Conservation (phyloP, 2,329 filamentous ascomycete genomes). For the Microthyrium microscopicum region DNA sequence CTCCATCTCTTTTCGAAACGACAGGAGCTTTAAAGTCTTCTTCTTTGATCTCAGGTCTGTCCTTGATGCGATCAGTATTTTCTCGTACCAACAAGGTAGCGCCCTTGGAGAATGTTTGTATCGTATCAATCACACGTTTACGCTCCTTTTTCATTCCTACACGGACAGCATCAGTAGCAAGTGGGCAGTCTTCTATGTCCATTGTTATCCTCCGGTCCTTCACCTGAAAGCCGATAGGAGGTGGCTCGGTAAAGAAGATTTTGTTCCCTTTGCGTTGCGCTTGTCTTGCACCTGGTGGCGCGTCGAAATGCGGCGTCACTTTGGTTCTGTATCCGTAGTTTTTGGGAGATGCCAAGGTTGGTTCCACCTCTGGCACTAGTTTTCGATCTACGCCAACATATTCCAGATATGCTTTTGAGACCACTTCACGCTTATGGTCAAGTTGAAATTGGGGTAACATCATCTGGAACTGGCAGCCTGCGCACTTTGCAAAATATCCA, state of each 20-base stretch:
- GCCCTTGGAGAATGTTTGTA: conserved; percentile 57
- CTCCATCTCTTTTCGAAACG: too few relatives aligned
- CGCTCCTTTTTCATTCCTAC: conserved; percentile 65
- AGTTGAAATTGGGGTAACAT: conserved; percentile 78
- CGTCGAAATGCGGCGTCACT: conserved; percentile 89
- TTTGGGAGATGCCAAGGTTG: conserved; percentile 79
- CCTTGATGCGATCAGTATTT: conserved; percentile 54
- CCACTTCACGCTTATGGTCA: conserved; percentile 63
- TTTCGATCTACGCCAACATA: conserved; percentile 71
- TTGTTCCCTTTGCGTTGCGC: conserved; percentile 34
- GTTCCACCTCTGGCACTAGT: conserved; percentile 55
- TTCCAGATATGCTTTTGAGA: conserved; percentile 82
- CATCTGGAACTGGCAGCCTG: conserved; percentile 96
- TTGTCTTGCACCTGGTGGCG: conserved; percentile 39
- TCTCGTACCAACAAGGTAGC: conserved; percentile 83
- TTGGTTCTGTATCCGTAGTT: conserved; percentile 94
- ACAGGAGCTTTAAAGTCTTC: too few relatives aligned
- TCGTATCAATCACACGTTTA: conserved; percentile 54
- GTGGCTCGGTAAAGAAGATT: conserved; percentile 45
- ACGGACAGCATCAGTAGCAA: conserved; percentile 74
- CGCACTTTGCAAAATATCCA: conserved; percentile 73
- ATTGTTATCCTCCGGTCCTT: conserved; percentile 69
- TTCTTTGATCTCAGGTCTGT: conserved; percentile 8
- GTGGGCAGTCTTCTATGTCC: conserved; percentile 95
- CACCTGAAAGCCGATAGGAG: conserved; percentile 75